A percentile compares a stretch with the other conserved stretches of the same genome.
These are phyloP conservation scores for Acanthamoeba lenticulata DNA, from an alignment of 208 protist genomes.

Conservation along the genomic window DNA sequence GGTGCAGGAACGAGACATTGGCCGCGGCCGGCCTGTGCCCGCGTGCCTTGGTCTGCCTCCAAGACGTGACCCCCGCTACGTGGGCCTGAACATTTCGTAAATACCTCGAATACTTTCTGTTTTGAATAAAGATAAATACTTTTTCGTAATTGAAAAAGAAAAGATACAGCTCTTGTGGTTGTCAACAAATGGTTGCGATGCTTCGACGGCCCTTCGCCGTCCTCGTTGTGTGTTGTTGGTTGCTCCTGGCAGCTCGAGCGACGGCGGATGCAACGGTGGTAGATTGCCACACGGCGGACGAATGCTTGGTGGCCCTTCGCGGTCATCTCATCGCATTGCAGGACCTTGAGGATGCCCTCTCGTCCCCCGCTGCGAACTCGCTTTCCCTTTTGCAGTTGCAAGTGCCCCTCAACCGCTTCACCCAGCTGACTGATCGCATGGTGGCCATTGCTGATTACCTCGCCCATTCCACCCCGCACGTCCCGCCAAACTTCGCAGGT, in stretches of 20 bases:
- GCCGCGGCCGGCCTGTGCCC: background rate
- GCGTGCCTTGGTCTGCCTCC: background rate
- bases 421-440: background rate
- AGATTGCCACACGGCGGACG: background rate
- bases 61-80: background rate
- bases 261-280: background rate
- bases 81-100: too few relatives aligned
- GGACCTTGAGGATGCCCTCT: background rate
- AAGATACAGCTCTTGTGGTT: too few relatives aligned
- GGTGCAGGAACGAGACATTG: background rate
- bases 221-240: too few relatives aligned
- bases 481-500: background rate
- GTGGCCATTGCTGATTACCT: background rate
- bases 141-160: background rate
- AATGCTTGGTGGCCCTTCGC: background rate
- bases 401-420: background rate
- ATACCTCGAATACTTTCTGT: too few relatives aligned
- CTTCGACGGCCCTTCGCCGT: too few relatives aligned
- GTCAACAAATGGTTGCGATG: too few relatives aligned
- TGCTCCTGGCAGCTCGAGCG: background rate
- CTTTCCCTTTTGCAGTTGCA: background rate
- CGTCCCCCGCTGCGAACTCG: background rate
- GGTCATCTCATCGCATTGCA: background rate
- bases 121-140: too few relatives aligned
- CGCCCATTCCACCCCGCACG: background rate